Base-by-base conservation (phyloP, 306 rosid species). In the Glycyrrhiza uralensis region DNA sequence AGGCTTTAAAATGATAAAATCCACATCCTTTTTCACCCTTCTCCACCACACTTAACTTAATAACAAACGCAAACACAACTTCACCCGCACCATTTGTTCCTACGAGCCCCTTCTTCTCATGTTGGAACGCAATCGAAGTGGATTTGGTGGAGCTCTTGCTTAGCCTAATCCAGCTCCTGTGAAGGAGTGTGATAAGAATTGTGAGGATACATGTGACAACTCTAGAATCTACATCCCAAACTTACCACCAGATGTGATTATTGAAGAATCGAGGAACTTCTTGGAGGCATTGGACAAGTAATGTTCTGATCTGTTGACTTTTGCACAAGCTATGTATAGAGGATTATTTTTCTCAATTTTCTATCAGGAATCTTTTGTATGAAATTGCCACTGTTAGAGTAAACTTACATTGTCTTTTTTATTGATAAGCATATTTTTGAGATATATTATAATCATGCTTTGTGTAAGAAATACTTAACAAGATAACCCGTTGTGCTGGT, bases 211-310 rank as follows among this genome's bases (percentile, higher is more conserved):
- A 4, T 95, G 99, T 81, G 97, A 91, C 85, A 95, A 95, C 76
- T 55, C 97, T 83, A 89, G 99, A 92, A 95, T 95, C 81, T 95
- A 95, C 85, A 87, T 95, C 14, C 92, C 99, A 33, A 95, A 92
- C 76, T 81, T 95, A 78, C 99, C 99, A 2, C 91, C 92, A 1
- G 99, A 95, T 80, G 96, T 95, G 83, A 89, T 96, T 1, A 74
- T 17, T 59, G 99, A 95, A 2, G 99, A 95, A 85, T 80, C 92
- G 80, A 85, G 83, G 86, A 87, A 4, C 96, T 95, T 63, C 92
- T 95, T 87, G 96, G 99, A 60, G 97, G 99, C 87, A 95, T 95
- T 89, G 99, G 99, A 79, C 96, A 89, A 83, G 99, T 95, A 91
- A 85, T 74, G 66, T 79, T 73, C 80, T 64, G 51, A 55, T 80